phyloP scores from a whole-genome alignment of 257 asterid genomes.

The Solanum chaucha region DNA sequence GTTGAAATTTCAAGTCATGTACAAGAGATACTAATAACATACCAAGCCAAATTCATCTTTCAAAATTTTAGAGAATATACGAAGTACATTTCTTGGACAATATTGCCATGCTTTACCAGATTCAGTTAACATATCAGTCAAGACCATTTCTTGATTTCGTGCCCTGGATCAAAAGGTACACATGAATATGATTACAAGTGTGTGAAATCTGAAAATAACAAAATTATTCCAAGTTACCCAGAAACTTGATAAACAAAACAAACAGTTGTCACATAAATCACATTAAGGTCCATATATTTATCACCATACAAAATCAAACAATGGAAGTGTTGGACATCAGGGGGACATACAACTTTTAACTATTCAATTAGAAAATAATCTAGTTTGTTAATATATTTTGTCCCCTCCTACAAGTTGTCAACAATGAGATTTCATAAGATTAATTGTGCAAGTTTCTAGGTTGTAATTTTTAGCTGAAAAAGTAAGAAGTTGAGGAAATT shows the following conservation, averaged over 20 bases:
- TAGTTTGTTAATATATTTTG: too few relatives aligned
- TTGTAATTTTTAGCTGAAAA: too few relatives aligned
- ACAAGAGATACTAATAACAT: too few relatives aligned
- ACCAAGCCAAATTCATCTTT: slow-evolving; percentile 74
- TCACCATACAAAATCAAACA: not conserved
- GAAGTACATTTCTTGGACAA: slow-evolving; percentile 77
- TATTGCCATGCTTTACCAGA: slow-evolving; percentile 85
- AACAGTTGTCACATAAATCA: not conserved
- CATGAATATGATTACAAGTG: not conserved
- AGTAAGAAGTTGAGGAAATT: too few relatives aligned
- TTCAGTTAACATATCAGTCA: slow-evolving; percentile 68
- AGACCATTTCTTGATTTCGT: slow-evolving; percentile 74
- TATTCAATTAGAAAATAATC: too few relatives aligned
- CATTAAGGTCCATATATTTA: too few relatives aligned
- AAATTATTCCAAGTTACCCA: not conserved
- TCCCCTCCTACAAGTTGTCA: too few relatives aligned
- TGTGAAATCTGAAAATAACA: not conserved
- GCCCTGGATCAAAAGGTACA: slow-evolving; percentile 43
- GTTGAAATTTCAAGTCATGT: not conserved
- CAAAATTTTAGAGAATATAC: slow-evolving; percentile 53
- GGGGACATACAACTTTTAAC: too few relatives aligned
- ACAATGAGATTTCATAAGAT: too few relatives aligned
- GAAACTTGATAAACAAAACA: not conserved
- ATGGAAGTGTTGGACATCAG: too few relatives aligned
- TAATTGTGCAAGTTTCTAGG: too few relatives aligned